A percentile compares a stretch with the other conserved stretches of the same genome.
These are phyloP conservation scores for Arachnomyces sp. DNA, from an alignment of 2,329 filamentous ascomycete genomes.

Conservation along the genomic window DNA sequence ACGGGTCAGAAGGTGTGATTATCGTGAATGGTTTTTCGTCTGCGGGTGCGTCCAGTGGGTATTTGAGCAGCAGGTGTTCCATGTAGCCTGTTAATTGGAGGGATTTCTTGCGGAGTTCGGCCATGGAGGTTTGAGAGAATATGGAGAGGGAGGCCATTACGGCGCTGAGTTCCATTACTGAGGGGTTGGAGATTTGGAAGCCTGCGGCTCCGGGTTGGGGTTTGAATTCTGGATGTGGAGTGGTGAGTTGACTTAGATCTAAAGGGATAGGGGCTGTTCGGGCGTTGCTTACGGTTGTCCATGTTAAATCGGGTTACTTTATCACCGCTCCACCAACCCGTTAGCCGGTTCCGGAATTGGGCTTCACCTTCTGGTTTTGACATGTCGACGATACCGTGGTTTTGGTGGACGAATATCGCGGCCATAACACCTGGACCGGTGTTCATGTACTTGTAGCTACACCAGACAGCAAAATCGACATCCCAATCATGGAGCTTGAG, in stretches of 20 bases:
- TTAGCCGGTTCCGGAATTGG: conserved; percentile 57
- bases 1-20: conserved; percentile 61
- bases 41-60: conserved; percentile 20
- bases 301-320: conserved; percentile 71
- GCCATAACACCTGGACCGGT: conserved; percentile 74
- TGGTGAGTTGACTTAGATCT: background rate
- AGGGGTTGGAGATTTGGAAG: conserved; percentile 80
- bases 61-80: conserved; percentile 53
- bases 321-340: conserved; percentile 83
- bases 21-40: conserved; percentile 45
- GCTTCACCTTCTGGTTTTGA: conserved; percentile 31
- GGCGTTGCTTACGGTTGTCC: conserved; percentile 51
- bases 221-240: conserved; percentile 47
- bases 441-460: conserved; percentile 91
- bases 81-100: conserved; percentile 67
- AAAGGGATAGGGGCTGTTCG: background rate
- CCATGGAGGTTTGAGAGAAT: conserved; percentile 64
- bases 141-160: conserved; percentile 64
- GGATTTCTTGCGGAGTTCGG: conserved; percentile 60
- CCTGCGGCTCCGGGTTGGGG: conserved; percentile 71
- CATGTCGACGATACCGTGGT: conserved; percentile 47
- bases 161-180: conserved; percentile 67
- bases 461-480: conserved; percentile 88
- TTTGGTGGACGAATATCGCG: conserved; percentile 71
- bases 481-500: conserved; percentile 76